Conservation (phyloP, 768 basidiomycete genomes). For the Suillus brevipes region DNA sequence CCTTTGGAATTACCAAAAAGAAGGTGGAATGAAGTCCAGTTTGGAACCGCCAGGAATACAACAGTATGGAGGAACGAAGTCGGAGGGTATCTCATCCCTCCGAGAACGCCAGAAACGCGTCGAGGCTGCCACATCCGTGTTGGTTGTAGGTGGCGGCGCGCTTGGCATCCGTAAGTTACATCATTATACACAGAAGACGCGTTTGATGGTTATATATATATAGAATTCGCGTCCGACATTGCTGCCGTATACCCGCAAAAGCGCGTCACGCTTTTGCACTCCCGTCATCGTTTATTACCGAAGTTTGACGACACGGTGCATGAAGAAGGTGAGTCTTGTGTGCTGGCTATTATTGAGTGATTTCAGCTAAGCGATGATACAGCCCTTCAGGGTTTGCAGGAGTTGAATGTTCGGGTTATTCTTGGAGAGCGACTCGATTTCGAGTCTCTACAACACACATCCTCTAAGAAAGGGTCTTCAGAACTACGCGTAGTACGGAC, state of each 20-base stretch:
- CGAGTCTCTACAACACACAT: slow-evolving; percentile 29
- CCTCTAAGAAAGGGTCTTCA: not conserved
- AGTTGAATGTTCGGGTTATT: slow-evolving; percentile 48
- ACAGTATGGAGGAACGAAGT: slow-evolving; percentile 44
- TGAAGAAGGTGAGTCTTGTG: slow-evolving; percentile 42
- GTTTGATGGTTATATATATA: not conserved
- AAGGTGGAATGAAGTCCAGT: not conserved
- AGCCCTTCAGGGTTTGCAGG: slow-evolving; percentile 42
- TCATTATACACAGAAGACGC: not conserved
- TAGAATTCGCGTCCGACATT: slow-evolving; percentile 68
- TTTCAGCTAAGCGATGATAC: not conserved
- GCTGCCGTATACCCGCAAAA: slow-evolving; percentile 52
- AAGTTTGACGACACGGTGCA: slow-evolving; percentile 52
- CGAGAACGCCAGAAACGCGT: slow-evolving; percentile 50
- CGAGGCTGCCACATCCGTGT: slow-evolving; percentile 46
- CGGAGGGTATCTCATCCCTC: slow-evolving; percentile 52
- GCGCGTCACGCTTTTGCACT: slow-evolving; percentile 59
- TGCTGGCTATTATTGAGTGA: not conserved
- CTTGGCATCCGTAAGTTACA: slow-evolving; percentile 61
- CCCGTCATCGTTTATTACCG: slow-evolving; percentile 52
- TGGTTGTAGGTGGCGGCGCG: slow-evolving; percentile 73
- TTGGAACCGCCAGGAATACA: not conserved
- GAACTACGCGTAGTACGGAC: slow-evolving; percentile 41
- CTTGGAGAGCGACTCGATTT: slow-evolving; percentile 57
- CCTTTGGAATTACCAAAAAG: slow-evolving; percentile 42